A percentile compares a stretch with the other conserved stretches of the same genome.
Conservation (phyloP, 129 eudicot species). For the Deinandra increscens region DNA sequence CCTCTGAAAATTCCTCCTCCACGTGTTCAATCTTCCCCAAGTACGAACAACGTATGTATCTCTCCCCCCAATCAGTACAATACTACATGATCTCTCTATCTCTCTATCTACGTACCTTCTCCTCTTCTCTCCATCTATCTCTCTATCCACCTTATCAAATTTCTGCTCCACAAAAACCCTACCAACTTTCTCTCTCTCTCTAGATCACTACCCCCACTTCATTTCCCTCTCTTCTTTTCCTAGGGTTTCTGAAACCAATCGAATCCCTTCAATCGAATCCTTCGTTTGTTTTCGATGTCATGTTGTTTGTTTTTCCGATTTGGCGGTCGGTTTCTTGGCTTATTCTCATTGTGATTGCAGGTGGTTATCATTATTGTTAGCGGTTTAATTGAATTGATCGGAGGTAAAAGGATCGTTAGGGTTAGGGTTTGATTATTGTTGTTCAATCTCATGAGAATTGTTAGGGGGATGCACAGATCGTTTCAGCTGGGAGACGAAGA, state of each 20-base stretch:
- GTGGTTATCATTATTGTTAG: constrained; percentile 29
- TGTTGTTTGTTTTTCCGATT: background rate
- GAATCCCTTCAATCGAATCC: too few relatives aligned
- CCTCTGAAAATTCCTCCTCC: too few relatives aligned
- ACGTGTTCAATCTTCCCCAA: too few relatives aligned
- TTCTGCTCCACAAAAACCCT: constrained; percentile 57
- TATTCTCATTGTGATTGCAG: constrained; percentile 40
- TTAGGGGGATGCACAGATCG: constrained; percentile 99
- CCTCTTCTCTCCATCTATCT: too few relatives aligned
- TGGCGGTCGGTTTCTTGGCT: constrained; percentile 9
- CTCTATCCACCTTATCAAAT: constrained; percentile 32
- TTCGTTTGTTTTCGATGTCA: background rate
- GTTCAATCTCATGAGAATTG: constrained; percentile 91
- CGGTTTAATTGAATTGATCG: constrained; percentile 23
- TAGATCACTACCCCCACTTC: constrained; percentile 24
- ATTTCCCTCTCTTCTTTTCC: background rate
- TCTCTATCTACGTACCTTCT: too few relatives aligned
- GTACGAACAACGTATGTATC: too few relatives aligned
- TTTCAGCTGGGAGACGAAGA: constrained; percentile 46
- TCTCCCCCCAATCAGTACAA: too few relatives aligned
- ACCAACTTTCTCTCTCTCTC: constrained; percentile 35
- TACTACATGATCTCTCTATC: too few relatives aligned
- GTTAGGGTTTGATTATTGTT: constrained; percentile 51
- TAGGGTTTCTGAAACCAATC: constrained; percentile 18
- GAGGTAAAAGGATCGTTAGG: constrained; percentile 28